Percentiles rank a stretch among this genome's conserved stretches.
These are phyloP conservation scores for Coprinopsis marcescibilis DNA, from an alignment of 768 basidiomycete species.

Conservation along the genomic window DNA sequence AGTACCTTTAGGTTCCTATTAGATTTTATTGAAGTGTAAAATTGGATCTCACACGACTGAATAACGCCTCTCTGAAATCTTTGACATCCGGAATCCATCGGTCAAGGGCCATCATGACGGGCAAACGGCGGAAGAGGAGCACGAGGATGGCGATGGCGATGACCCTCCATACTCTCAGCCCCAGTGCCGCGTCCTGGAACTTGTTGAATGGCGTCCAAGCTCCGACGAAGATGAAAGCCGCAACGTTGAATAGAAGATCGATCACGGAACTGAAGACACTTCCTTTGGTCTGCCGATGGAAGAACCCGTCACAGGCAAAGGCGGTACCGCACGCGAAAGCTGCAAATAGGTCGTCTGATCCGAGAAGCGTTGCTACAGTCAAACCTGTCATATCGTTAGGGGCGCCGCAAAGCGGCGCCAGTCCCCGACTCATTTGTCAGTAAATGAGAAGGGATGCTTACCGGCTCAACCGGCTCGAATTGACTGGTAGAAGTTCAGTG, in stretches of 20 bases:
- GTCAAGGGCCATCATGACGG: conserved; percentile 78
- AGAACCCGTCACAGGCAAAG: conserved; percentile 96
- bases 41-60: conserved; percentile 78
- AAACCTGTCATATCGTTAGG: too few relatives aligned
- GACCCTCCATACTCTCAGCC: conserved; percentile 78
- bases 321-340: conserved; percentile 94
- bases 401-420: too few relatives aligned
- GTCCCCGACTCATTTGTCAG: too few relatives aligned
- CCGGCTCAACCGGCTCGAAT: too few relatives aligned
- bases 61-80: conserved; percentile 88
- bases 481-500: too few relatives aligned
- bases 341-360: conserved; percentile 90
- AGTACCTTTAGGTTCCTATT: too few relatives aligned
- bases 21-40: too few relatives aligned
- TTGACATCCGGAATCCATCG: conserved; percentile 95
- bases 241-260: conserved; percentile 92
- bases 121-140: conserved; percentile 78
- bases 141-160: conserved; percentile 78
- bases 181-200: conserved; percentile 61
- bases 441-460: too few relatives aligned
- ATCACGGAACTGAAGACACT: conserved; percentile 94
- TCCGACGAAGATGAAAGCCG: conserved; percentile 93
- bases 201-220: conserved; percentile 93
- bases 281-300: conserved; percentile 91
- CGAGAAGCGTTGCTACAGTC: conserved; percentile 78